Percentiles rank a stretch among this genome's conserved stretches.
phyloP scores from a whole-genome alignment of 495 filamentous ascomycete genomes.

The Copromyces sp. region DNA sequence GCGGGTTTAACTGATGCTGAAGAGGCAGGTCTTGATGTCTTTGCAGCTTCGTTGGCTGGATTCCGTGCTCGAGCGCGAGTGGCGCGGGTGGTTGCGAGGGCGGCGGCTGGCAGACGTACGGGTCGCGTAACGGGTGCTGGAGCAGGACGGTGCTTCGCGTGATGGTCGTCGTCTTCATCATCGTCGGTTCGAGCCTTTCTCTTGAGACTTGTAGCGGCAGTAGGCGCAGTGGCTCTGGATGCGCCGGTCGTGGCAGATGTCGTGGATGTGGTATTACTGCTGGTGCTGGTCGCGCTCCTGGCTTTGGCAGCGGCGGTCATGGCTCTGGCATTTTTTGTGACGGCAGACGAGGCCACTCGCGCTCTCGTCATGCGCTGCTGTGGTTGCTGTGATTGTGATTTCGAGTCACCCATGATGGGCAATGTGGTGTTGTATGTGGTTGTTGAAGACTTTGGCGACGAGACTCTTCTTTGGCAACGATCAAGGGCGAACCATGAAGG shows the following conservation, averaged over 20 bases:
- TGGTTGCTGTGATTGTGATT: conserved; percentile 32
- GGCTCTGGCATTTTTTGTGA: conserved; percentile 24
- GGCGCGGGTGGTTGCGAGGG: conserved; percentile 30
- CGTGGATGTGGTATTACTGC: conserved; percentile 9
- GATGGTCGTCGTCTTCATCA: conserved; percentile 27
- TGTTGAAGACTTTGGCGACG: neutral
- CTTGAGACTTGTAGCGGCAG: conserved; percentile 19
- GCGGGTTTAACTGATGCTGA: neutral
- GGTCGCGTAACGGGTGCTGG: conserved; percentile 2
- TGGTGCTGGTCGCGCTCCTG: conserved; percentile 18
- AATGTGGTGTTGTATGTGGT: neutral
- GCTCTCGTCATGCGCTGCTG: conserved; percentile 53
- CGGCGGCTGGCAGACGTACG: conserved; percentile 14
- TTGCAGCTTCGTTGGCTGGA: conserved; percentile 9
- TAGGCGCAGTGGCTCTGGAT: neutral
- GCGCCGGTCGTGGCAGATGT: conserved; percentile 8
- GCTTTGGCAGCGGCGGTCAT: conserved; percentile 30
- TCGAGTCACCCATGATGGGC: conserved; percentile 18
- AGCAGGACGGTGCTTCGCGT: conserved; percentile 15
- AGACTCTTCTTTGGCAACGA: neutral
- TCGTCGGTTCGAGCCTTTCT: conserved; percentile 40
- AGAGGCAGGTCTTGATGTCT: neutral
- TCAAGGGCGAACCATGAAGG: neutral
- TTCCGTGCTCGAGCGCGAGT: conserved; percentile 37
- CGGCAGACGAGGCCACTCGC: conserved; percentile 41